A percentile compares a stretch with the other conserved stretches of the same genome.
These are phyloP conservation scores for Ophiostoma triangulosporum DNA, from an alignment of 2,329 filamentous ascomycete genomes.

Conservation along the genomic window DNA sequence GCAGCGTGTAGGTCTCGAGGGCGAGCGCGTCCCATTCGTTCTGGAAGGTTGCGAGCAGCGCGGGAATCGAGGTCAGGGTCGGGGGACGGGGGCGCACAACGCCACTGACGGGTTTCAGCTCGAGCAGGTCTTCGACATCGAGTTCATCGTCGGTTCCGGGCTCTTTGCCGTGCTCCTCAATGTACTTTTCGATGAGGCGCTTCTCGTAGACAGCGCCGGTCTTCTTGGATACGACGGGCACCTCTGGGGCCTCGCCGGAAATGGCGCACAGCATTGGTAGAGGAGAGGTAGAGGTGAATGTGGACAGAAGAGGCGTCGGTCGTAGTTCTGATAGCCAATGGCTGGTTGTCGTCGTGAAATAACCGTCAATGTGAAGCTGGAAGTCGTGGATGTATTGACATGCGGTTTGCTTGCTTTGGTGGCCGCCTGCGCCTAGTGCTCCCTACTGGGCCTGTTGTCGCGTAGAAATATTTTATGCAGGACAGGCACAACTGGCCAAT, in stretches of 20 bases:
- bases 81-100: constrained; percentile 82
- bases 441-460: constrained; percentile 1
- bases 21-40: constrained; percentile 96
- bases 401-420: neutral
- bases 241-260: constrained; percentile 90
- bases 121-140: constrained; percentile 69
- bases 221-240: constrained; percentile 89
- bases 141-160: constrained; percentile 81
- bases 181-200: constrained; percentile 87
- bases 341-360: neutral
- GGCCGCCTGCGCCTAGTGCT: neutral
- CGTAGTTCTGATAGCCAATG: neutral
- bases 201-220: constrained; percentile 85
- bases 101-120: constrained; percentile 62
- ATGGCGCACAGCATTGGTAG: constrained; percentile 29
- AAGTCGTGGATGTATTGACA: neutral
- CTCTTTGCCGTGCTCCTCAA: constrained; percentile 79
- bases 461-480: constrained; percentile 12
- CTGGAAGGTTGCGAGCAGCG: constrained; percentile 86
- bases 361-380: neutral
- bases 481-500: constrained; percentile 10
- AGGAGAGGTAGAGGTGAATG: neutral
- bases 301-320: neutral
- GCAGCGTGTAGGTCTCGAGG: constrained; percentile 79
- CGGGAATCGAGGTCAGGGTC: constrained; percentile 89